Percentiles rank a stretch among this genome's conserved stretches.
Evolutionary conservation across 371 early-diverging fungal genomes (phyloP).

Genomic region (Gilbertella persicaria): DNA sequence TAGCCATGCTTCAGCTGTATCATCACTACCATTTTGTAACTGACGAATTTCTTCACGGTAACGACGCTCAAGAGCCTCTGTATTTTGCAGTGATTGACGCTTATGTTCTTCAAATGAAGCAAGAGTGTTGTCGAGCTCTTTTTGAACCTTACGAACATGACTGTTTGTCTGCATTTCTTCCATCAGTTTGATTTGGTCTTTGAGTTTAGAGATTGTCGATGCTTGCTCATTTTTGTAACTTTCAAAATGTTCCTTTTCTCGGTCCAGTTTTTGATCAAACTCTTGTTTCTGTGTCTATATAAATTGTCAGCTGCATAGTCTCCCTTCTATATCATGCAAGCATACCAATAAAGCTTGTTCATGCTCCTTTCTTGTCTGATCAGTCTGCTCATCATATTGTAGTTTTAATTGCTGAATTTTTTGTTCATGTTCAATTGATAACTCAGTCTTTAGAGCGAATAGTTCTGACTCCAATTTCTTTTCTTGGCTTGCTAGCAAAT

Average conservation of each 20-base stretch:
- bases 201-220: background rate
- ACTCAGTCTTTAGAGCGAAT: background rate
- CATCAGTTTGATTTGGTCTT: conserved; percentile 14
- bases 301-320: background rate
- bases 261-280: background rate
- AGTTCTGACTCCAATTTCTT: conserved; percentile 7
- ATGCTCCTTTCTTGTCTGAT: conserved; percentile 9
- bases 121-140: conserved; percentile 23
- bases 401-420: background rate
- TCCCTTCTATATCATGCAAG: background rate
- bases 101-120: conserved; percentile 31
- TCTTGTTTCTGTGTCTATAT: conserved; percentile 15
- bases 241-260: conserved; percentile 5
- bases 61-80: conserved; percentile 35
- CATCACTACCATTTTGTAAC: conserved; percentile 41
- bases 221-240: conserved; percentile 6
- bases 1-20: conserved; percentile 46
- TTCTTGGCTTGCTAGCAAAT: conserved; percentile 8
- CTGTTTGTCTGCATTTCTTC: conserved; percentile 26
- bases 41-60: conserved; percentile 43
- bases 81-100: conserved; percentile 21
- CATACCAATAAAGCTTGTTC: conserved; percentile 4
- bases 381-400: background rate
- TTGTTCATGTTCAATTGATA: conserved; percentile 1
- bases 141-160: conserved; percentile 33